Base-by-base conservation (phyloP, 2,329 filamentous ascomycete species). In the Verticillium isaacii region DNA sequence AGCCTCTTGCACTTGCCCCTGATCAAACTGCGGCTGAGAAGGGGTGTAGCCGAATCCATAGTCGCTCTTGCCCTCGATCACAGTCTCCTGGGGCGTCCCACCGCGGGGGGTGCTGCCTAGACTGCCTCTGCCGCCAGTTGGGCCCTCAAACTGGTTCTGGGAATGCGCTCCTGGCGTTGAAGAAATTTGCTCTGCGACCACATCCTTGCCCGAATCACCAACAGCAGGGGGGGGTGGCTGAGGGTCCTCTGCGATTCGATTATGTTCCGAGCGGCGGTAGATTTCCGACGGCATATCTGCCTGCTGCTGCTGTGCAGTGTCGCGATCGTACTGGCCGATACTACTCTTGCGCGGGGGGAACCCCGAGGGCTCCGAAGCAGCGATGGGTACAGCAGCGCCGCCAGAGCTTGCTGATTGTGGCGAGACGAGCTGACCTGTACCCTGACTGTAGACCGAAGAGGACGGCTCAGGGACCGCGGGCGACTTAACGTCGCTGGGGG, bases 211-310 rank as follows among this genome's bases (percentile, higher is more conserved):
- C 29, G 52, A 34, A 32, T 72, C 68, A 34, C 71, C 71, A 12
- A 36, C 56, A 55, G 52, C 15, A 17, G 32, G 32, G 19, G 60
- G 61, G 12, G 58, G 61, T 61, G 39, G 69, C 19, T 19, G 14
- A 5, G 39, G 9, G 37, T 41, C 3, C 19, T 45, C 59, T 17
- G 62, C 57, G 12, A 54, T 52, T 9, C n/a, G n/a, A 66, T 91
- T 89, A 66, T 91, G 88, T 59, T 85, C 85, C 72, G 89, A 81
- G 6, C 89, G 85, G 69, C 85, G 89, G 72, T 94, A 93, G 52
- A 93, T 89, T 66, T 96, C 91, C 14, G 89, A 85, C 88, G 0
- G 87, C 83, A 23, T 85, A 74, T 1, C 85, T 72, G 67, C 87
- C 88, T 58, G 77, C 71, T 41, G 80, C 66, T 32, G 74, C 66